Evolutionary conservation across 2,329 filamentous ascomycete genomes (phyloP), one percentile per base, ranked within the genome.

Genomic region (Epichloe hybrida): DNA sequence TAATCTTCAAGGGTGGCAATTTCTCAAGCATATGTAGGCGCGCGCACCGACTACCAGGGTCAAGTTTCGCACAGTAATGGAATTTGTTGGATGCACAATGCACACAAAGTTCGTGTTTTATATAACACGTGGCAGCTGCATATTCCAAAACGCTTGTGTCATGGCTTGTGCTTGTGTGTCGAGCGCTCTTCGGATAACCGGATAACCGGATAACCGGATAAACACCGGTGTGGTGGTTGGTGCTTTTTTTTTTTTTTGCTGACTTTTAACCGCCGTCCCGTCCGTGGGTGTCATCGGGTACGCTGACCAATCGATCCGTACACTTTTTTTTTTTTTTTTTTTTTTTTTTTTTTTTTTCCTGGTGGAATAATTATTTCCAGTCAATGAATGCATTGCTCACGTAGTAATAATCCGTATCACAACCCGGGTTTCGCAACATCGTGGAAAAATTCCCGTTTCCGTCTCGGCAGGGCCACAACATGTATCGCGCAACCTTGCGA

Each of bases 401-500:
- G 11, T 15, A 44, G 7, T 8, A 35, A 21, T 21, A 35, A 21
- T 21, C 20, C 20, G 20, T 21, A 21, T 17, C 15, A 45, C 43
- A 8, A 41, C 27, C 50, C n/a, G 47, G 39, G 17, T 17, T 42
- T 17, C 13, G 40, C 31, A 39, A 11, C 50, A 40, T 48, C 20
- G 38, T 43, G 23, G 45, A 12, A 13, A 23, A 38, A 23, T 6
- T 13, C 17, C 12, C 4, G 8, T 43, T 27, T 5, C 31, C 31
- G 31, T 31, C 31, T 31, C 31, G 31, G 31, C 8, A 31, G 31
- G 31, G 17, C 34, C 39, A 50, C 54, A 58, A 35, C 41, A 79
- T 80, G 77, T 79, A 77, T 56, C 75, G 76, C 64, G 64, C 72
- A 58, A 70, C 73, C 48, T 58, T 76, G 58, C 69, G 75, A 58